Evolutionary conservation across 2,329 filamentous ascomycete genomes (phyloP), one percentile per base, ranked within the genome.

Genomic region (Xylariaceae sp.): DNA sequence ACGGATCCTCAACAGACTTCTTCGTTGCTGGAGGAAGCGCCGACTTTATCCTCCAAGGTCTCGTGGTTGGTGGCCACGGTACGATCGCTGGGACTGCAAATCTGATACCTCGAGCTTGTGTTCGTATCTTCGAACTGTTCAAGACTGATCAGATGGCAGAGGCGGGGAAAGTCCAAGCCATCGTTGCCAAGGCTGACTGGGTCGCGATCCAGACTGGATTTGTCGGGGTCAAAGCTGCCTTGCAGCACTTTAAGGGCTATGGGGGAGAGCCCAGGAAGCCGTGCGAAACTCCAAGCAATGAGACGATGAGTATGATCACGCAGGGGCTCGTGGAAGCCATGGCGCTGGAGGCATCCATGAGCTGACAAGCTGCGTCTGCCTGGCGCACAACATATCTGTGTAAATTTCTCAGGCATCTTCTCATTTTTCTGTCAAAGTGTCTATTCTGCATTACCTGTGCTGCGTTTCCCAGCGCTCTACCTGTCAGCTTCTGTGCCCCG

Each of bases 71-170:
- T 18, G 85, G 81, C 3, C 78, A 83, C 43, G 85, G 86, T 26
- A 76, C 86, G 54, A 84, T 89, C 48, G 81, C 79, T 12, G 86
- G 85, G n/a, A 72, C 85, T 42, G 85, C 78, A 31, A 89, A 90
- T 61, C 68, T 89, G 35, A 72, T 80, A 2, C 85, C 83, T 7
- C 76, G 78, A 55, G 68, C 81, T 6, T 85, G 83, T 60, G 75
- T 82, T 34, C 68, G 78, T 53, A 67, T 87, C 19, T 64, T 80
- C 42, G 65, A 79, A 47, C 67, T 87, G 3, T 85, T 79, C 61
- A 68, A 71, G 29, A 62, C 69, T 15, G 83, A 83, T 15, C 69
- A 77, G 43, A 37, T 62, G 8, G 48, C 52, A 37, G 53, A 54
- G 36, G 53, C 53, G 12, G 45, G 49, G 12, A 64, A 72, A 26